These are phyloP conservation scores for Naganishia antarctica DNA, from an alignment of 768 basidiomycete genomes.

Conservation along the genomic window DNA sequence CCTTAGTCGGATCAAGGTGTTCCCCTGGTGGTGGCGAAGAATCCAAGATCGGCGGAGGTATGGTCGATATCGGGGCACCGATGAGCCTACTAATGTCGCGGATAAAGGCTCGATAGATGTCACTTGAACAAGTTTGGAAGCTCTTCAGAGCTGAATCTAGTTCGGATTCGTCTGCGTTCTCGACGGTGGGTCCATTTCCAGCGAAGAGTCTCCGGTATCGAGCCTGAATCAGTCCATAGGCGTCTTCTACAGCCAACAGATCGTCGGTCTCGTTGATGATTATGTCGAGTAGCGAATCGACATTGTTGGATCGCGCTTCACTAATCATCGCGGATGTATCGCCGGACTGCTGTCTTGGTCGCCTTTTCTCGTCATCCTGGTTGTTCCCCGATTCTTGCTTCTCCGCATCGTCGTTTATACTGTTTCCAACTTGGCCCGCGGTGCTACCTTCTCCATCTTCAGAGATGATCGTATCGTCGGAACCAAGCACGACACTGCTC, in stretches of 20 bases:
- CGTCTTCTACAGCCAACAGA: slow-evolving; percentile 47
- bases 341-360: slow-evolving; percentile 24
- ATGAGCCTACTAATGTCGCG: slow-evolving; percentile 41
- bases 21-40: slow-evolving; percentile 19
- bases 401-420: slow-evolving; percentile 22
- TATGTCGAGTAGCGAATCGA: slow-evolving; percentile 39
- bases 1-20: not conserved
- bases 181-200: not conserved
- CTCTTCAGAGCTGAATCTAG: not conserved
- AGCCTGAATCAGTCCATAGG: slow-evolving; percentile 38
- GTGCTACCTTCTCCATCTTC: slow-evolving; percentile 10
- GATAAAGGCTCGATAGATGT: slow-evolving; percentile 33
- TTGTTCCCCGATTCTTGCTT: not conserved
- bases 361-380: slow-evolving; percentile 35
- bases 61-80: slow-evolving; percentile 21
- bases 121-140: slow-evolving; percentile 8
- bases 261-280: slow-evolving; percentile 44
- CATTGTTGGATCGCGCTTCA: not conserved
- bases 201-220: slow-evolving; percentile 32
- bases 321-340: slow-evolving; percentile 15
- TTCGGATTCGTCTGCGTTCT: not conserved
- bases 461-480: slow-evolving; percentile 32
- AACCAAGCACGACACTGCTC: slow-evolving; percentile 32
- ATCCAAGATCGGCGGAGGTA: slow-evolving; percentile 8
- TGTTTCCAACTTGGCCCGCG: not conserved